phyloP scores from a whole-genome alignment of 1,284 basidiomycete genomes.

The Irpex sp. region DNA sequence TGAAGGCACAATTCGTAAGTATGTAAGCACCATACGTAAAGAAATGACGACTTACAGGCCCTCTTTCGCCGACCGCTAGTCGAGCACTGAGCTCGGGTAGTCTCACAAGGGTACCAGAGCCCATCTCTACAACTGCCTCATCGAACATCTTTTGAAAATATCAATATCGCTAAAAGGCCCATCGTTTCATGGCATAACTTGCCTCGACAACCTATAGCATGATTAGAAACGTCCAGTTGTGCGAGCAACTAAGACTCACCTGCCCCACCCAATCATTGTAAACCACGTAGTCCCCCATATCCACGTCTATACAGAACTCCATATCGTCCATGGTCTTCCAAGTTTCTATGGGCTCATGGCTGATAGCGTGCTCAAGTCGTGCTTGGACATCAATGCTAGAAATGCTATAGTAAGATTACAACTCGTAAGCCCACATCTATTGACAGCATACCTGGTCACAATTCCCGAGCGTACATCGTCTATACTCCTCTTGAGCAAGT shows the following conservation, averaged over 20 bases:
- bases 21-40: not conserved
- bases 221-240: not conserved
- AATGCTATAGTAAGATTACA: not conserved
- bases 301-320: constrained; percentile 54
- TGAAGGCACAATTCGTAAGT: constrained; percentile 22
- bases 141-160: constrained; percentile 67
- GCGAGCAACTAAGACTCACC: constrained; percentile 38
- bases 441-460: constrained; percentile 40
- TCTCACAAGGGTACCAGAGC: constrained; percentile 56
- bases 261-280: constrained; percentile 89
- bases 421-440: not conserved
- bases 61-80: constrained; percentile 68
- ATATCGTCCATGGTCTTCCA: constrained; percentile 67
- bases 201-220: constrained; percentile 48
- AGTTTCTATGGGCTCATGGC: constrained; percentile 51
- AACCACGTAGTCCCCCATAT: constrained; percentile 80
- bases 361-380: constrained; percentile 75
- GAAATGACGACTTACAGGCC: constrained; percentile 43
- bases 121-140: constrained; percentile 69
- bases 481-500: constrained; percentile 79
- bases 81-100: constrained; percentile 75
- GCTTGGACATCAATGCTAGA: constrained; percentile 54
- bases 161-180: constrained; percentile 13
- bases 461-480: constrained; percentile 78
- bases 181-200: constrained; percentile 8